A percentile compares a stretch with the other conserved stretches of the same genome.
These are phyloP conservation scores for Hymenoscyphus fructigenus DNA, from an alignment of 2,329 filamentous ascomycete genomes.

Conservation along the genomic window DNA sequence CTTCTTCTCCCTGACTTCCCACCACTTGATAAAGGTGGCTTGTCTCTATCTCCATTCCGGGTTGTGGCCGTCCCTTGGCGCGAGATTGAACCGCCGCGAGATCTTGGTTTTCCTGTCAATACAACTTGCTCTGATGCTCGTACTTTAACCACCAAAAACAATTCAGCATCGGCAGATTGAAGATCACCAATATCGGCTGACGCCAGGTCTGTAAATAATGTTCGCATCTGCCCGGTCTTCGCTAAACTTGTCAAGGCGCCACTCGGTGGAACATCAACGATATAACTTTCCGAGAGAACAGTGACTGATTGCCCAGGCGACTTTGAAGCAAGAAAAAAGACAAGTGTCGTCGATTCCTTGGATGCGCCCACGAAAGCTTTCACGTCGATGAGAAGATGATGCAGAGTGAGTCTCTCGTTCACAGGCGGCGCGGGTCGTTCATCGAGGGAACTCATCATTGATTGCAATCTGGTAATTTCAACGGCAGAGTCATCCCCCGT, in stretches of 20 bases:
- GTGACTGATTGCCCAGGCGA: conserved; percentile 60
- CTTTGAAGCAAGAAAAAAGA: conserved; percentile 76
- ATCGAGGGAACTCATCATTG: conserved; percentile 91
- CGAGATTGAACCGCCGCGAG: conserved; percentile 28
- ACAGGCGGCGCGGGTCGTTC: conserved; percentile 68
- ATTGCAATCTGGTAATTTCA: conserved; percentile 86
- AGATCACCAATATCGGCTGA: conserved; percentile 52
- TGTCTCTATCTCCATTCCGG: conserved; percentile 27
- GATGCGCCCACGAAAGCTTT: conserved; percentile 77
- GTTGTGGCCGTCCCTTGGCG: conserved; percentile 25
- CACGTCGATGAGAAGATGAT: conserved; percentile 81
- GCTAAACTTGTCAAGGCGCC: conserved; percentile 67
- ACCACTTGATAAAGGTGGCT: conserved; percentile 47
- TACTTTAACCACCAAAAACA: conserved; percentile 84
- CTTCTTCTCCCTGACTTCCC: conserved; percentile 59
- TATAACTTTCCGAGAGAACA: conserved; percentile 79
- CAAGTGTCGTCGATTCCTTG: conserved; percentile 72
- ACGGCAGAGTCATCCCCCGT: conserved; percentile 93
- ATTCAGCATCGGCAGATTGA: conserved; percentile 63
- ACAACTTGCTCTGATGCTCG: conserved; percentile 33
- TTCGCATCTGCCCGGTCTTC: conserved; percentile 70
- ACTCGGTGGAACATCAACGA: conserved; percentile 72
- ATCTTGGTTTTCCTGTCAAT: conserved; percentile 28
- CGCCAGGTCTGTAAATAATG: conserved; percentile 83
- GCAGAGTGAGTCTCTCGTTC: conserved; percentile 69